Conservation (phyloP, 2,329 filamentous ascomycete species). For the Calonectria montana region DNA sequence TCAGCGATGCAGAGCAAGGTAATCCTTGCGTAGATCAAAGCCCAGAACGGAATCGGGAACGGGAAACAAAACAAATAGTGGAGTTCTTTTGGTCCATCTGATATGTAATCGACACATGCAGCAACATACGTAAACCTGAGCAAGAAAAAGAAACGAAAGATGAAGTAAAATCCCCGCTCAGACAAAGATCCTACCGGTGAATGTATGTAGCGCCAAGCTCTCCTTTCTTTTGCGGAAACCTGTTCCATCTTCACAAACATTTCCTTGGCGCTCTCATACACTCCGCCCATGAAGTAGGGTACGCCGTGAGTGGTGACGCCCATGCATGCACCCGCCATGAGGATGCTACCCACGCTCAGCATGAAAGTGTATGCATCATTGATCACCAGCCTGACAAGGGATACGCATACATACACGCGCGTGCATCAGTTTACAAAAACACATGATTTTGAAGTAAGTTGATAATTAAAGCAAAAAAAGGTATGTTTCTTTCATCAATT, state of each 20-base stretch:
- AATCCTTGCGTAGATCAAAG: neutral
- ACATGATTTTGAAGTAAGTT: neutral
- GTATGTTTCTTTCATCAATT: neutral
- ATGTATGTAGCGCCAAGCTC: neutral
- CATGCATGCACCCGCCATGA: neutral
- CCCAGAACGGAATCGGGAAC: neutral
- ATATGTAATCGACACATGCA: neutral
- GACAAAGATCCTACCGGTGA: neutral
- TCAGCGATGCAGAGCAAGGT: neutral
- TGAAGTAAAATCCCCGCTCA: neutral
- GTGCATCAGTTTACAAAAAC: neutral
- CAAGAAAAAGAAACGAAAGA: neutral
- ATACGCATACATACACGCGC: neutral
- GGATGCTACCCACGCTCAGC: neutral
- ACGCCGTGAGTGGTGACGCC: neutral
- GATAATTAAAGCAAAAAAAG: neutral
- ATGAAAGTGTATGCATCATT: neutral
- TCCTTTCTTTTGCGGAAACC: neutral
- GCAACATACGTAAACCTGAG: neutral
- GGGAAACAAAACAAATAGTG: constrained; percentile 7
- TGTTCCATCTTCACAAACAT: constrained; percentile 2
- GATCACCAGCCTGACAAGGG: neutral
- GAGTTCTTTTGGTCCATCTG: neutral
- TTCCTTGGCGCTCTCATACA: neutral
- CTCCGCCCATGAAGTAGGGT: neutral